Base-by-base conservation (phyloP, 2,329 filamentous ascomycete genomes). In the Fusarium beomiforme region DNA sequence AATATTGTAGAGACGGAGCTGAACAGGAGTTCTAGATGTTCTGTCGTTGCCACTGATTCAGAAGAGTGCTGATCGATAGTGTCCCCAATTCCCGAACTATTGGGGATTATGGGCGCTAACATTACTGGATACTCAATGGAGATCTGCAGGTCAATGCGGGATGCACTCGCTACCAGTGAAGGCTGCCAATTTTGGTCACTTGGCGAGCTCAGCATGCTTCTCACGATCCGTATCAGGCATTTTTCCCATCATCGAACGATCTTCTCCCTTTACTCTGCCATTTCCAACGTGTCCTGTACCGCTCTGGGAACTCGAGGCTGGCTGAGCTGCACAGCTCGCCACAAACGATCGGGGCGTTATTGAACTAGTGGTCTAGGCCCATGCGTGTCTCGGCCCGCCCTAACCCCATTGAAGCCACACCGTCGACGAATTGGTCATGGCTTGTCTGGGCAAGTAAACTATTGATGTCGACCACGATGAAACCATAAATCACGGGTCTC, bases 321-420 rank as follows among this genome's bases (percentile, higher is more conserved):
- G 58, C 51, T 61, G 51, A 61, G 16, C 2, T 13, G 5, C 7
- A 6, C 14, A 59, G 36, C 56, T 53, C 6, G 34, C 46, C 56
- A 53, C 46, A 24, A 5, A 4, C 6, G 23, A 14, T 10, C 23
- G 17, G 23, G 19, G 58, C 33, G 17, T 14, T 41, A 36, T 23
- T 4, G 13, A 34, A 21, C 44, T 34, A 17, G 23, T 39, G 26
- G 41, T 13, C 39, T 59, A 3, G 41, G 31, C 26, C 41, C 11
- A 29, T 59, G 51, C 26, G 24, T 46, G 58, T 59, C 41, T 61
- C 58, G 17, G 58, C 33, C 51, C 14, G 24, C 26, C 24, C 33
- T 43, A 58, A n/a, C 8, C 12, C 33, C 0, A 3, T 9, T n/a
- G 19, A 36, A 33, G 34, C 21, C 46, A 33, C 26, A 9, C 17